phyloP scores from a whole-genome alignment of 148 eudicot genomes.

The Rhododendron ovatum region DNA sequence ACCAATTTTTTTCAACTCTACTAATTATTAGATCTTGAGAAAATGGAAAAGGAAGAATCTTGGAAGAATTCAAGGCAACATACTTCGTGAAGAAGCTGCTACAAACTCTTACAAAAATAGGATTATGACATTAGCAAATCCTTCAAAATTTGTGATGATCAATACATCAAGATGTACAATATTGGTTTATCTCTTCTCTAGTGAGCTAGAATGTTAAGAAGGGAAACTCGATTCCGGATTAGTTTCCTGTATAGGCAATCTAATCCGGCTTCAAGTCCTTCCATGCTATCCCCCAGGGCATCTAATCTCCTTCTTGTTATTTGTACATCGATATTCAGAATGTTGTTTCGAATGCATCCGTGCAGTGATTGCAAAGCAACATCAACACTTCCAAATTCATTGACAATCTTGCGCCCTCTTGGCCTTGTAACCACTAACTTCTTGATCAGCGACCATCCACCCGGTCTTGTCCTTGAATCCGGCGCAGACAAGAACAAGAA shows the following conservation, averaged over 20 bases:
- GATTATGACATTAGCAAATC: not conserved
- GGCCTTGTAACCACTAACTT: conserved; percentile 19
- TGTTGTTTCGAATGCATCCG: not conserved
- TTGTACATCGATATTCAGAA: conserved; percentile 5
- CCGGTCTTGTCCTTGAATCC: not conserved
- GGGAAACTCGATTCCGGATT: conserved; percentile 25
- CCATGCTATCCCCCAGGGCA: conserved; percentile 16
- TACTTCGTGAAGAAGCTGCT: not conserved
- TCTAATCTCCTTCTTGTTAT: conserved; percentile 19
- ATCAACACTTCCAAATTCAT: conserved; percentile 27
- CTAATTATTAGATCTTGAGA: not conserved
- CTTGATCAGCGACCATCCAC: conserved; percentile 29
- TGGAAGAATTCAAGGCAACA: not conserved
- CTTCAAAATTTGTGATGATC: not conserved
- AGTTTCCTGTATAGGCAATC: conserved; percentile 25
- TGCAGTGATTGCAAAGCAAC: conserved; percentile 6
- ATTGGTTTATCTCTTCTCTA: not conserved
- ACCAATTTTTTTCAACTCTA: not conserved
- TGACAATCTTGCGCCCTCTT: conserved; percentile 3
- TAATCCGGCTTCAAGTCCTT: conserved; percentile 26
- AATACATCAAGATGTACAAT: not conserved
- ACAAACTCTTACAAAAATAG: not conserved
- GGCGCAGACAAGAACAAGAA: conserved; percentile 16
- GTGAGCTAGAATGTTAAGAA: conserved; percentile 32
- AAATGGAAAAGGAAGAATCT: not conserved